phyloP scores from a whole-genome alignment of 306 rosid genomes.

The Coriaria nepalensis region DNA sequence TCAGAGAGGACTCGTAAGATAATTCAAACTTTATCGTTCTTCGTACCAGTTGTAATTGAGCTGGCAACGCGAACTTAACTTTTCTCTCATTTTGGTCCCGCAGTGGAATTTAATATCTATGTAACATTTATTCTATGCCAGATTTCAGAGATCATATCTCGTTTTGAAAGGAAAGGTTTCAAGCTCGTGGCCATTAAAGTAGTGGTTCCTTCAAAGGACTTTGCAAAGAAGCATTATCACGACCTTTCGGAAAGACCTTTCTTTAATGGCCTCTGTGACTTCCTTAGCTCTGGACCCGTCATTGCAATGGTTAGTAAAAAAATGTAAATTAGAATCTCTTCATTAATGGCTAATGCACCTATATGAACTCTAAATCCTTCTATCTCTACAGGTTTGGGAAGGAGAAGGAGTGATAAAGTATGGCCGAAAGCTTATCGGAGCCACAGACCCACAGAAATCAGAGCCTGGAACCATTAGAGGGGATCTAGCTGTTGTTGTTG shows the following conservation, averaged over 20 bases:
- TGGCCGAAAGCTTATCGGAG: conserved; percentile 86
- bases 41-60: neutral
- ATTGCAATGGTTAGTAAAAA: conserved; percentile 72
- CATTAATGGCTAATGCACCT: conserved; percentile 2
- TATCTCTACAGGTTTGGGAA: conserved; percentile 71
- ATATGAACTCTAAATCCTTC: neutral
- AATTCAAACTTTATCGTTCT: conserved; percentile 2
- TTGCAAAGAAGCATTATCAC: conserved; percentile 83
- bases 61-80: neutral
- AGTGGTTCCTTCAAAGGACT: conserved; percentile 63
- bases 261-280: conserved; percentile 77
- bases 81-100: neutral
- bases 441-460: conserved; percentile 95
- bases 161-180: conserved; percentile 80
- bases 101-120: neutral
- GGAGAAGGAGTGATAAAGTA: conserved; percentile 86
- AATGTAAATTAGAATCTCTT: conserved; percentile 1
- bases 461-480: conserved; percentile 97
- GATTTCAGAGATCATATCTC: conserved; percentile 85
- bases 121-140: conserved; percentile 14
- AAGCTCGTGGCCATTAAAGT: conserved; percentile 89
- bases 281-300: conserved; percentile 94
- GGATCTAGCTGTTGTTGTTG: conserved; percentile 87
- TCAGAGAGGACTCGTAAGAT: conserved; percentile 82
- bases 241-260: conserved; percentile 86